Percentiles rank a stretch among this genome's conserved stretches.
phyloP scores from a whole-genome alignment of 2,329 filamentous ascomycete species.

The Claviceps quebecensis region DNA sequence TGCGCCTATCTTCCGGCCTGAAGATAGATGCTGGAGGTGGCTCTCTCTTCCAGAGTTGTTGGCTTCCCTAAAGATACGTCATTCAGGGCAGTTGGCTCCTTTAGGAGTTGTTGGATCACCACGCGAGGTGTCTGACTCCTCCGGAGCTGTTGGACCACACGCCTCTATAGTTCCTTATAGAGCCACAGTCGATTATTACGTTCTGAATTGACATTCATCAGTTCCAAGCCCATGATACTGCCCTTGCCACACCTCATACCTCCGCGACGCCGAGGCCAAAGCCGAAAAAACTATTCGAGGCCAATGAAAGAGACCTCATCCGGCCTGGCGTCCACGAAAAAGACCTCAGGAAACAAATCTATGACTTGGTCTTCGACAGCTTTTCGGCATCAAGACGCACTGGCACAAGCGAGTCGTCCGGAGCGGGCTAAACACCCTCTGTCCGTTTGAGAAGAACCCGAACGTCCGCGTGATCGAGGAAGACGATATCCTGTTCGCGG shows the following conservation, averaged over 20 bases:
- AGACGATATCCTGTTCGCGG: constrained; percentile 37
- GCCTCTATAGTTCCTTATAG: too few species aligned
- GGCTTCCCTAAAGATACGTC: too few species aligned
- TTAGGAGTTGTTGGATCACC: too few species aligned
- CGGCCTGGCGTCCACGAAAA: constrained; percentile 34
- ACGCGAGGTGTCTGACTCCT: too few species aligned
- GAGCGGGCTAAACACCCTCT: constrained; percentile 33
- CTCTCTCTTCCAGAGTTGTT: too few species aligned
- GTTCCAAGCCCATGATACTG: too few species aligned
- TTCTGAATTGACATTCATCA: too few species aligned
- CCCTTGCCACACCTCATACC: constrained; percentile 5
- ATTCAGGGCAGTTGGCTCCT: too few species aligned
- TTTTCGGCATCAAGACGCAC: constrained; percentile 28
- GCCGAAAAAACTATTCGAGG: constrained; percentile 30
- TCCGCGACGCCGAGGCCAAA: constrained; percentile 33
- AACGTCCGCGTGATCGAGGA: constrained; percentile 31
- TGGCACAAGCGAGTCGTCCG: constrained; percentile 39
- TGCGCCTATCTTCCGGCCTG: too few species aligned
- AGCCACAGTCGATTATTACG: too few species aligned
- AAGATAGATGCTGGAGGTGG: too few species aligned
- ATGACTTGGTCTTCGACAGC: constrained; percentile 16
- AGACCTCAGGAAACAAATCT: constrained; percentile 31
- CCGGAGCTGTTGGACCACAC: too few species aligned
- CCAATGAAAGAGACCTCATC: constrained; percentile 30
- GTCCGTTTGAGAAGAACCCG: constrained; percentile 33